Base-by-base conservation (phyloP, 2,329 filamentous ascomycete genomes). In the Exophiala sp. region DNA sequence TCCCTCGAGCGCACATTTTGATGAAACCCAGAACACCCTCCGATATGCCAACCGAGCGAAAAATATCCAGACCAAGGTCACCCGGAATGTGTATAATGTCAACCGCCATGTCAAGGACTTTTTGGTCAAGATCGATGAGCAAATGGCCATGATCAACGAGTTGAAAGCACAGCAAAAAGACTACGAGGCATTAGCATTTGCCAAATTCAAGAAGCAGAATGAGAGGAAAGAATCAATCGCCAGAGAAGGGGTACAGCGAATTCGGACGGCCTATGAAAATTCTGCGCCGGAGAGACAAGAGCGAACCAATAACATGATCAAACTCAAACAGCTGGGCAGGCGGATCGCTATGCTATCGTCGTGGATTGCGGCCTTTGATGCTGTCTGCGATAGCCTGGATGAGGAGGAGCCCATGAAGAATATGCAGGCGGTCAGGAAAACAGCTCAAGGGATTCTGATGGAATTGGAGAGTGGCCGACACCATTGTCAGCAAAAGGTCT, bases 101-200 rank as follows among this genome's bases (percentile, higher is more conserved):
- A 96, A 98, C 67, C 86, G 93, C 55, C 93, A 98, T 70, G 93
- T 98, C 63, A 98, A 98, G 73, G 93, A 98, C 69, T 98, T 95
- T 71, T 72, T 98, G 66, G 93, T 96, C 74, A 97, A 97, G 77
- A 98, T 98, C 62, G 91, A 98, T 65, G 93, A 98, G 71, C 91
- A 98, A 67, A 90, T 95, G 78, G 85, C 83, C n/a, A 71, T 96
- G 64, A 98, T 98, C 68, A 95, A 95, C 60, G 90, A 97, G 66
- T 79, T 98, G 48, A 89, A 93, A 70, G 86, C 86, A 21, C 88
- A 96, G 66, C 88, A 95, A 65, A 94, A 89, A 66, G 87, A 97
- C 48, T 84, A 84, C 3, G 93, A 97, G 64, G 80, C 79, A 30
- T 74, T 82, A 2, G 89, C 88, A 43, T 91, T 91, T 60, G 76